Evolutionary conservation across 2,329 filamentous ascomycete species (phyloP).

Genomic region (Colletotrichum chrysophilum): DNA sequence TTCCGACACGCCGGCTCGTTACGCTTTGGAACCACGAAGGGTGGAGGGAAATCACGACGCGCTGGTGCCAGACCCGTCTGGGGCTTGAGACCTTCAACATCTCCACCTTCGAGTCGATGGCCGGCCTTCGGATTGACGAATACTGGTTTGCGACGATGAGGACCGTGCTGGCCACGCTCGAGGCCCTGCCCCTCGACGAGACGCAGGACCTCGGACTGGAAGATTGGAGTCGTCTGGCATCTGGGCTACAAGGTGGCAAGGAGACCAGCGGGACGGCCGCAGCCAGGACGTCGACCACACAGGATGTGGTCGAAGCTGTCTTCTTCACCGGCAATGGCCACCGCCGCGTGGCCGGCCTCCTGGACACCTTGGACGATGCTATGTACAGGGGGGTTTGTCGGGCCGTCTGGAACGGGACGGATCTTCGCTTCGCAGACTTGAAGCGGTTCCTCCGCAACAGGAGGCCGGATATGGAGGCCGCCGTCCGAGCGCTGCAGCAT

Average conservation of each 20-base stretch:
- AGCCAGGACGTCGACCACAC: too few relatives aligned
- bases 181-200: background rate
- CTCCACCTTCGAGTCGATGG: background rate
- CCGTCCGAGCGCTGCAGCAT: background rate
- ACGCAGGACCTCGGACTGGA: background rate
- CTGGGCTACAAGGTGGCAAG: background rate
- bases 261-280: too few relatives aligned
- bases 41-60: background rate
- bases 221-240: background rate
- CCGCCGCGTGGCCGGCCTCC: background rate
- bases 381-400: background rate
- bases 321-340: background rate
- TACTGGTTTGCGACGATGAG: background rate
- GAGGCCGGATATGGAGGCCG: background rate
- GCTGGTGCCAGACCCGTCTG: background rate
- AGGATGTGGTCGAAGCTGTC: background rate
- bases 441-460: background rate
- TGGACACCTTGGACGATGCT: background rate
- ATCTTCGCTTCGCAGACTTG: background rate
- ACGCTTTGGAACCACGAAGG: background rate
- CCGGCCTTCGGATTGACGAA: background rate
- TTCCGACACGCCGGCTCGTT: background rate
- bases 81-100: background rate
- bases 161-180: background rate
- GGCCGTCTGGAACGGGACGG: background rate